Evolutionary conservation across 345 rosid genomes (phyloP).

Genomic region (Erodium maritimum): DNA sequence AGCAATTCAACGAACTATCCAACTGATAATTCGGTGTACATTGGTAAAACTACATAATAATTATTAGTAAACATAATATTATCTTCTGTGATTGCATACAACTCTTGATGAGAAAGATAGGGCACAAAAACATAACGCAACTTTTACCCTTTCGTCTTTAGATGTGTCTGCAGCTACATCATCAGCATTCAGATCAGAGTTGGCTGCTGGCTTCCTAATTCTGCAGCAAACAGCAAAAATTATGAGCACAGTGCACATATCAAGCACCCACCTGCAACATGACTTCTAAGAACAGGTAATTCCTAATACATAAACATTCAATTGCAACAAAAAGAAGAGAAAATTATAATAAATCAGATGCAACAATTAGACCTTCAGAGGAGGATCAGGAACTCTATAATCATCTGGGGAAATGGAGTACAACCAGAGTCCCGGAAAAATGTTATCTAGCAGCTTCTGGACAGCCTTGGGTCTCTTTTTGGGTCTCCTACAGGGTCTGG

Average conservation of each 20-base stretch:
- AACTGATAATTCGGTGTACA: not conserved
- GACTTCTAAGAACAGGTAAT: not conserved
- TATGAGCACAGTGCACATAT: not conserved
- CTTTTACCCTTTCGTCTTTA: not conserved
- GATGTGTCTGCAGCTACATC: not conserved
- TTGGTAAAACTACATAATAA: not conserved
- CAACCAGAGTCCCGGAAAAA: conserved; percentile 74
- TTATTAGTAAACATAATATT: not conserved
- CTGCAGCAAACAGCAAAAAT: not conserved
- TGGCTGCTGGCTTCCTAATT: not conserved
- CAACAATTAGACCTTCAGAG: conserved; percentile 24
- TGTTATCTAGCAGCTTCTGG: conserved; percentile 55
- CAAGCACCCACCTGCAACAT: not conserved
- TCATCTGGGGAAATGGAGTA: conserved; percentile 42
- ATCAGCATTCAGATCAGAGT: not conserved
- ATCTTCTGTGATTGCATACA: not conserved
- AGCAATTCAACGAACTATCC: not conserved
- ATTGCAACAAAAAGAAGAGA: not conserved
- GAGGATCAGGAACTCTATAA: conserved; percentile 37
- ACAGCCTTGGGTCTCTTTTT: conserved; percentile 57
- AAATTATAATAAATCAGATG: not conserved
- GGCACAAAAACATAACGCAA: not conserved
- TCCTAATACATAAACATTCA: not conserved
- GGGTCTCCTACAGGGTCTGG: conserved; percentile 58
- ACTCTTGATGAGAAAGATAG: not conserved